Evolutionary conservation across 345 rosid species (phyloP), one percentile per base, ranked within the genome.

Genomic region (Microthlaspi erraticum): DNA sequence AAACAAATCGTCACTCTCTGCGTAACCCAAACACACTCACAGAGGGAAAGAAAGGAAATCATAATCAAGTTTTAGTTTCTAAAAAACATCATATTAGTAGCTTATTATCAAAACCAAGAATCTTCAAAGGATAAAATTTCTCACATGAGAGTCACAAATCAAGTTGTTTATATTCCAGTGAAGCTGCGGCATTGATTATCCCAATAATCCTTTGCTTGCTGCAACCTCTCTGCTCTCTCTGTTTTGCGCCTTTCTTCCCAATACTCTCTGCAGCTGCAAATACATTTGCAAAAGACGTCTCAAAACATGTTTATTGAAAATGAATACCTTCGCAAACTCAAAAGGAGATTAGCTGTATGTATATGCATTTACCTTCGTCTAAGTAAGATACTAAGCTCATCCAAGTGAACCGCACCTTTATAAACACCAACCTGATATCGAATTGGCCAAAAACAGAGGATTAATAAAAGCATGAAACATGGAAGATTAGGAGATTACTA

Each of bases 151-250:
- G 23, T 12, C 66, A 64, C 29, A 36, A 34, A 51, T 26, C 50
- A 44, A 19, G 57, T 6, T 77, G 46, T 78, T 78, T 79, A 89
- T 39, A 84, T 72, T 11, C 96, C 95, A 29, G 80, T 42, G 79
- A 93, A 88, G 31, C 91, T 81, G 20, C 86, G 81, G 55, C 93
- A 88, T 71, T 88, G 90, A 14, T 52, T 63, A 60, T 94, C 97
- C 97, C 99, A 91, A 43, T 91, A 90, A 65, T 91, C 87, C 77
- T 88, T 91, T 18, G 85, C 87, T 67, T 84, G 93, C 34, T 66
- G 77, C 60, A 91, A 11, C 83, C 99, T 82, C 73, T 89, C 90
- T 6, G 43, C 77, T 76, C 95, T 84, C 75, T 94, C 97, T 2
- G 83, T 78, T 55, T 71, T 73, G 36, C 86, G 88, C 52, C 96